Percentiles rank a stretch among this genome's conserved stretches.
phyloP scores from a whole-genome alignment of 108 stramenopile species.

The Stephanodiscus minutulus region DNA sequence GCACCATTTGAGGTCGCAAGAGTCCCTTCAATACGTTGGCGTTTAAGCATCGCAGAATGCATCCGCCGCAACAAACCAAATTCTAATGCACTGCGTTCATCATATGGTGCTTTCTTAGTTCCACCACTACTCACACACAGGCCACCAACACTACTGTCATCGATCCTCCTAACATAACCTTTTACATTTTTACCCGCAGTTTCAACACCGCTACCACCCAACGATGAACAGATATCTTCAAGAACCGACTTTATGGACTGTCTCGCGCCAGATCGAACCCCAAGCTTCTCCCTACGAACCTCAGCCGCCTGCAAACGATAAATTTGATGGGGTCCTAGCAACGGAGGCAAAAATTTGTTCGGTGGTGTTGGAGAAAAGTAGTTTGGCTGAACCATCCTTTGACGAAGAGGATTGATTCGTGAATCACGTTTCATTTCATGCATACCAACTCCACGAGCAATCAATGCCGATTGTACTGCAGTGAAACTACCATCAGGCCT shows the following conservation, averaged over 20 bases:
- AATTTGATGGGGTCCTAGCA: constrained; percentile 23
- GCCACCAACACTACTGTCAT: constrained; percentile 6
- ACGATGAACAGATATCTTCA: constrained; percentile 3
- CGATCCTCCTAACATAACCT: not conserved
- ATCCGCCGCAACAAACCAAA: constrained; percentile 58
- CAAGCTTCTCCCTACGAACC: not conserved
- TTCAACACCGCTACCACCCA: not conserved
- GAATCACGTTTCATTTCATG: constrained; percentile 32
- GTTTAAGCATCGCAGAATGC: constrained; percentile 25
- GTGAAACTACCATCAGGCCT: constrained; percentile 43
- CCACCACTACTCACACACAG: not conserved
- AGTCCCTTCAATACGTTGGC: constrained; percentile 17
- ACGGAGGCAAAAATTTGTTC: constrained; percentile 19
- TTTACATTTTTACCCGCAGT: constrained; percentile 4
- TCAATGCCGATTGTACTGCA: constrained; percentile 63
- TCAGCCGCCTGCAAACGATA: constrained; percentile 16
- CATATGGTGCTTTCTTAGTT: not conserved
- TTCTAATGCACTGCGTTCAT: constrained; percentile 44
- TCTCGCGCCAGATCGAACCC: constrained; percentile 1
- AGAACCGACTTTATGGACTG: constrained; percentile 20
- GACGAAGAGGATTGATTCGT: constrained; percentile 42
- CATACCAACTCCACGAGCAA: constrained; percentile 62
- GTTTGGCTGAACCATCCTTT: constrained; percentile 33
- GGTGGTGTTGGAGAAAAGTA: constrained; percentile 17
- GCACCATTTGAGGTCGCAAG: not conserved